Evolutionary conservation across 2,329 filamentous ascomycete species (phyloP).

Genomic region (Beauveria medogensis): DNA sequence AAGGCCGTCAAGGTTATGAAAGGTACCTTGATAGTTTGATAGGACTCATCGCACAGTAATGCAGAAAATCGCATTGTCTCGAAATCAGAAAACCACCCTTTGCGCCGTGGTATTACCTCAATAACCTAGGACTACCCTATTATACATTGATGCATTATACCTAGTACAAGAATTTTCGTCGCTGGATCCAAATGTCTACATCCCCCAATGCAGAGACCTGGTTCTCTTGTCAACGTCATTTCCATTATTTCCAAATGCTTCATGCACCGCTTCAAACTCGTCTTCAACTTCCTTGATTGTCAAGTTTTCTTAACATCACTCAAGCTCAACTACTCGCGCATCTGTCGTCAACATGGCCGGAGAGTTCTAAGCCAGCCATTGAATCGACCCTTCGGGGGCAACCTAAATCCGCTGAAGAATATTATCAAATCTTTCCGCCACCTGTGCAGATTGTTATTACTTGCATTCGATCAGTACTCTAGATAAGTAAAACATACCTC

Average conservation of each 20-base stretch:
- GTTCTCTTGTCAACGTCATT: conserved; percentile 2
- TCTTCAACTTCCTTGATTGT: background rate
- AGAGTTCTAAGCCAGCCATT: background rate
- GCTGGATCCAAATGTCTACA: conserved; percentile 2
- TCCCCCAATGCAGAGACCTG: conserved; percentile 9
- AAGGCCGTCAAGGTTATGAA: conserved; percentile 28
- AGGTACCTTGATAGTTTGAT: conserved; percentile 23
- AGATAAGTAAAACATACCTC: conserved; percentile 51
- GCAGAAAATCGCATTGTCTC: background rate
- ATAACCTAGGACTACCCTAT: conserved; percentile 23
- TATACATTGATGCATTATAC: conserved; percentile 32
- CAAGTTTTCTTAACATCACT: background rate
- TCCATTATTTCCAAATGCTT: conserved; percentile 3
- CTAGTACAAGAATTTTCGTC: conserved; percentile 14
- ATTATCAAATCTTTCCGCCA: conserved; percentile 29
- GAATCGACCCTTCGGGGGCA: background rate
- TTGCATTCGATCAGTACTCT: background rate
- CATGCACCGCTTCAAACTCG: background rate
- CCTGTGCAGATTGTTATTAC: conserved; percentile 18
- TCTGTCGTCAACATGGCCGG: background rate
- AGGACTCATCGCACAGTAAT: background rate
- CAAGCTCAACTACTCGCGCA: background rate
- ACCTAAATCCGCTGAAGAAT: conserved; percentile 26
- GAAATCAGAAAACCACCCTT: conserved; percentile 11
- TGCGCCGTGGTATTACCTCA: conserved; percentile 18